Base-by-base conservation (phyloP, 805 yeast genomes). In the Cyberlindnera amylophila region DNA sequence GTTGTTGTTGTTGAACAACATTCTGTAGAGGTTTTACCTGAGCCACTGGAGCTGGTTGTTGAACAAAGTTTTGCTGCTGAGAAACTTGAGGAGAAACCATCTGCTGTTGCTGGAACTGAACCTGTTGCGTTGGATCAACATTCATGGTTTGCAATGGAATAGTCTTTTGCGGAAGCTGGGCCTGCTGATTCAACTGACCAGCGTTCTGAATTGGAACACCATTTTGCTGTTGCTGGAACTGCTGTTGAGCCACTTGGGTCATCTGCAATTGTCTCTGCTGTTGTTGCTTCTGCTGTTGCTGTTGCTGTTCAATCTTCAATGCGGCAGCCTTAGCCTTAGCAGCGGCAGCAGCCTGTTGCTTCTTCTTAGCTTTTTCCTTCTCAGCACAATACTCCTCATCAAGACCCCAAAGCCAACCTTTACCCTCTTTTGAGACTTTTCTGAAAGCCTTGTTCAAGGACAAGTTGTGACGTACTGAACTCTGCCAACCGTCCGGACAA, bases 401-500 rank as follows among this genome's bases (percentile, higher is more conserved):
- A 31, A 93, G 68, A 4, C 91, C 91, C 95, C 96, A 91, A 24
- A 86, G 66, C 95, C 96, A 90, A 44, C 96, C 96, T 61, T 85
- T 85, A n/a, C 95, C 93, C 53, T 86, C 93, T 46, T 84, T 82
- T 30, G 88, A 79, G 13, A 85, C 82, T 57, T 85, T 85, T 40
- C 78, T 72, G 67, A 91, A 93, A 6, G 91, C 81, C 64, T 87
- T 88, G 64, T 89, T 89, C 51, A 88, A 71, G 17, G 91, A 83
- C 31, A 93, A 70, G 55, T 89, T 90, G 65, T 93, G 99, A 39
- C 95, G 76, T 15, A 93, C 95, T 0, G 95, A 80, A 57, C 86
- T 83, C 66, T 93, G 99, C 99, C 99, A 93, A 3, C 98, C 98
- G 62, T 89, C 96, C 0, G 95, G 91, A 55, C 97, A 90, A 64